phyloP scores from a whole-genome alignment of 768 basidiomycete genomes.

The Amanita rubescens region DNA sequence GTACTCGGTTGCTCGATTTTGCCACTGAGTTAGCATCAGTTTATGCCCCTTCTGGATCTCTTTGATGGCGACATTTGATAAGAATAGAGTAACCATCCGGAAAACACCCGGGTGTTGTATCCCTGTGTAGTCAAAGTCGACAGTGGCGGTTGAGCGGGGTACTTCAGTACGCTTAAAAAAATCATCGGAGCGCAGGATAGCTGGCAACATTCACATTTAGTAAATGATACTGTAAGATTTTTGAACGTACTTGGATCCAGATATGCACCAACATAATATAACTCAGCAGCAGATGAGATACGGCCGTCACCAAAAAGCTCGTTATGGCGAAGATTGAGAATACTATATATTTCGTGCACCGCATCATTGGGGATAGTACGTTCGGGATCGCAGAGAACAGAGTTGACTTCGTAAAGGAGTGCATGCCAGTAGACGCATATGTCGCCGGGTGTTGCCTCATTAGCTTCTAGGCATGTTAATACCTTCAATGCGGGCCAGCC shows the following conservation, averaged over 20 bases:
- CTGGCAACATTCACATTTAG: no score
- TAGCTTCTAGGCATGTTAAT: conserved; percentile 22
- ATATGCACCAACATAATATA: conserved; percentile 18
- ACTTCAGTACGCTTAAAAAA: not conserved
- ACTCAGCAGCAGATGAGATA: conserved; percentile 10
- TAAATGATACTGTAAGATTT: no score
- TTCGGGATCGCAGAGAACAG: conserved; percentile 7
- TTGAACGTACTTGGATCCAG: conserved; percentile 18
- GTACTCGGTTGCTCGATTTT: conserved; percentile 13
- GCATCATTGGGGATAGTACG: conserved; percentile 7
- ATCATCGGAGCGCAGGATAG: not conserved
- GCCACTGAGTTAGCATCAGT: conserved; percentile 11
- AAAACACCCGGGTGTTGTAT: conserved; percentile 12
- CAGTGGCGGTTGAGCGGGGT: not conserved
- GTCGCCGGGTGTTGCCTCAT: conserved; percentile 21
- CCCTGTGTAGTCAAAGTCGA: conserved; percentile 3
- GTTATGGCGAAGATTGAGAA: conserved; percentile 16
- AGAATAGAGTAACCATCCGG: conserved; percentile 8
- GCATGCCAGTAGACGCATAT: conserved; percentile 25
- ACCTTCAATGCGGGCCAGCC: conserved; percentile 14
- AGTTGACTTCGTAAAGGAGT: conserved; percentile 4
- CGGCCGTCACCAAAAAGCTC: conserved; percentile 17
- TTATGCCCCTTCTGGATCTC: conserved; percentile 13
- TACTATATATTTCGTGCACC: conserved; percentile 12
- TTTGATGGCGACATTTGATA: conserved; percentile 4